Conservation (phyloP, 208 protist species). For the Polymyxa betae region DNA sequence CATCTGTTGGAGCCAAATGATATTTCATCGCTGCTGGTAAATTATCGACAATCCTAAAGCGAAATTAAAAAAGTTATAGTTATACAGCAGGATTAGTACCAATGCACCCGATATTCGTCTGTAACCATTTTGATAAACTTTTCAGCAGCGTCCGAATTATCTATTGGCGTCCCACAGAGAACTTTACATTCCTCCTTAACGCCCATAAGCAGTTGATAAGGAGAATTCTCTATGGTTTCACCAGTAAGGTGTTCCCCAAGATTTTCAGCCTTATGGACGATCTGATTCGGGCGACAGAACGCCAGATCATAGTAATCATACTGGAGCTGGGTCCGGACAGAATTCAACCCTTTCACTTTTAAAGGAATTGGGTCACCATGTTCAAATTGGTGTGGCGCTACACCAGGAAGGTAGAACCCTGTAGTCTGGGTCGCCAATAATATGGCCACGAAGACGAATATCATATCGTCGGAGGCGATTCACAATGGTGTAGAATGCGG, state of each 20-base stretch:
- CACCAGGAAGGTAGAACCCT: conserved; percentile 67
- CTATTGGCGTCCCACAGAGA: conserved; percentile 62
- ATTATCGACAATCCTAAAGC: conserved; percentile 67
- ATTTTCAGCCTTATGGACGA: conserved; percentile 76
- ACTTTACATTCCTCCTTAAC: conserved; percentile 68
- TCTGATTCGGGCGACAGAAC: conserved; percentile 78
- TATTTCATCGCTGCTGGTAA: conserved; percentile 64
- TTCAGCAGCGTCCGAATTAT: conserved; percentile 12
- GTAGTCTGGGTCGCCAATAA: conserved; percentile 33
- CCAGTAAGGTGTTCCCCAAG: conserved; percentile 90
- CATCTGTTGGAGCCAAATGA: conserved; percentile 34
- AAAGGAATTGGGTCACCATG: conserved; percentile 63
- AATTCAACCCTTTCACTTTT: conserved; percentile 85
- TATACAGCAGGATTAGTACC: neutral
- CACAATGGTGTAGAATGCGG: no score
- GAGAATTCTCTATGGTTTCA: conserved; percentile 87
- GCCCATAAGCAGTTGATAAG: conserved; percentile 76
- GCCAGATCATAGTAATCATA: conserved; percentile 88
- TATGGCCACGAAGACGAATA: neutral
- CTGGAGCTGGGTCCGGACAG: conserved; percentile 81
- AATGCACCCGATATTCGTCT: conserved; percentile 68
- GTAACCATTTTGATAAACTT: conserved; percentile 54
- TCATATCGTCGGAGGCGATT: no score
- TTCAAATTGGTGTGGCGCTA: conserved; percentile 61
- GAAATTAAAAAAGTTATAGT: neutral